Conservation (phyloP, 2,329 filamentous ascomycete species). For the Nemania sp. region DNA sequence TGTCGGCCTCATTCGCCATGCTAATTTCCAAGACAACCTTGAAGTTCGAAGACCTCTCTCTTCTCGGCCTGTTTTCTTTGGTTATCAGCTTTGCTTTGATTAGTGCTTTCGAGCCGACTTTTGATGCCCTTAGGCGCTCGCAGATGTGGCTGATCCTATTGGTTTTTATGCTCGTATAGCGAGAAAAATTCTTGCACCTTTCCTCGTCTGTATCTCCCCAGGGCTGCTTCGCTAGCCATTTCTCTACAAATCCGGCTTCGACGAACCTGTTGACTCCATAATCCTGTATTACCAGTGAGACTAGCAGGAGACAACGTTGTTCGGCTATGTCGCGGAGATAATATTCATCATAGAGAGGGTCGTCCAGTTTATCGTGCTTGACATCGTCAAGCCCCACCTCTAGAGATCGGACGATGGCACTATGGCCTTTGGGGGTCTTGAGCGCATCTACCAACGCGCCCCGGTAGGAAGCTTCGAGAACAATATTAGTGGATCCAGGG, state of each 20-base stretch:
- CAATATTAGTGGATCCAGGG: slow-evolving; percentile 9
- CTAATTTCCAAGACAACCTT: slow-evolving; percentile 43
- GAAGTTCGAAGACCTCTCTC: slow-evolving; percentile 37
- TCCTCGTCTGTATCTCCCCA: slow-evolving; percentile 61
- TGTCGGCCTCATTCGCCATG: slow-evolving; percentile 37
- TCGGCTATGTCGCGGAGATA: slow-evolving; percentile 64
- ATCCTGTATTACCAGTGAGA: slow-evolving; percentile 61
- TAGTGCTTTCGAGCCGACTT: slow-evolving; percentile 55
- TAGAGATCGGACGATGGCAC: slow-evolving; percentile 62
- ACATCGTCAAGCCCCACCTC: slow-evolving; percentile 57
- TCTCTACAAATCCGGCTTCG: slow-evolving; percentile 67
- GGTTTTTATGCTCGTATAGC: slow-evolving; percentile 53
- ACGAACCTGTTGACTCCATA: slow-evolving; percentile 61
- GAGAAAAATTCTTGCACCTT: slow-evolving; percentile 57
- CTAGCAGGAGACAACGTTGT: slow-evolving; percentile 61
- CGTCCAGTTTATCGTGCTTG: slow-evolving; percentile 54
- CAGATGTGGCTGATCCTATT: slow-evolving; percentile 60
- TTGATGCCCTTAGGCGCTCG: slow-evolving; percentile 51
- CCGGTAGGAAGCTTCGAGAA: slow-evolving; percentile 36
- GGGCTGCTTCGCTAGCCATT: slow-evolving; percentile 73
- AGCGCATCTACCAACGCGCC: slow-evolving; percentile 50
- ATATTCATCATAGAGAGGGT: slow-evolving; percentile 65
- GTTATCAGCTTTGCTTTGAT: slow-evolving; percentile 53
- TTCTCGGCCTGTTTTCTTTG: slow-evolving; percentile 36
- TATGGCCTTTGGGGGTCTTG: slow-evolving; percentile 54